A percentile compares a stretch with the other conserved stretches of the same genome.
Conservation (phyloP, 805 yeast genomes). For the Candida sithepensis region DNA sequence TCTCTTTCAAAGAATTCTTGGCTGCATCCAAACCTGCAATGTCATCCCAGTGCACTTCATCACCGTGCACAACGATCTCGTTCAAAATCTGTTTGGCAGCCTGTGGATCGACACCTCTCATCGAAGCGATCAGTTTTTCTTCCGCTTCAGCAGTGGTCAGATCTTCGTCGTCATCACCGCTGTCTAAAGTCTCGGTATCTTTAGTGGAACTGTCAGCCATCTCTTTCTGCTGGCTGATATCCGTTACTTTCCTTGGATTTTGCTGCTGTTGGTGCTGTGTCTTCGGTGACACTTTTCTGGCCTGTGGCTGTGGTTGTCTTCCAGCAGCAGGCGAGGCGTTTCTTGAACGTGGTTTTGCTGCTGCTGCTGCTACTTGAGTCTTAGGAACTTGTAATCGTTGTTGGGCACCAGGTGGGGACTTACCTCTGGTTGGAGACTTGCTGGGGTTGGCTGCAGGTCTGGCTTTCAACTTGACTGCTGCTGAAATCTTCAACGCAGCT, state of each 20-base stretch:
- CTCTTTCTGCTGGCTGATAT: constrained; percentile 7
- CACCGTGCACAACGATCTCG: constrained; percentile 87
- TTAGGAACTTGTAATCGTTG: constrained; percentile 1
- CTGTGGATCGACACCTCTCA: constrained; percentile 69
- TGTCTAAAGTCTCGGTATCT: constrained; percentile 29
- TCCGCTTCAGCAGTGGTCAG: constrained; percentile 22
- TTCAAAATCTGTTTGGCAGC: constrained; percentile 83
- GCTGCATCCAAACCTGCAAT: constrained; percentile 91
- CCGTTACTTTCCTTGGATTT: constrained; percentile 1
- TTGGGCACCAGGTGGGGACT: constrained; percentile 1
- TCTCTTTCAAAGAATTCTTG: constrained; percentile 83
- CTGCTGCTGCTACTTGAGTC: too few species aligned
- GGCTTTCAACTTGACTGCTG: constrained; percentile 26
- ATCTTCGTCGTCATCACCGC: constrained; percentile 17
- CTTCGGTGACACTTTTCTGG: constrained; percentile 10
- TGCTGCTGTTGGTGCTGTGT: constrained; percentile 1
- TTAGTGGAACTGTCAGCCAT: constrained; percentile 22
- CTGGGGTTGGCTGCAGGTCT: constrained; percentile 11
- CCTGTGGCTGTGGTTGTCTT: not conserved
- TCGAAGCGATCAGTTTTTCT: constrained; percentile 38
- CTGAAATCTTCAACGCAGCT: constrained; percentile 31
- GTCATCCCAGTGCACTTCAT: constrained; percentile 92
- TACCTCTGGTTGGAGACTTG: constrained; percentile 11
- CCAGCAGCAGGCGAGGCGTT: constrained; percentile 14
- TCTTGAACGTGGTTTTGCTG: constrained; percentile 3